Evolutionary conservation across 1,284 basidiomycete genomes (phyloP), one percentile per base, ranked within the genome.

Genomic region (Leccinum pachyderme): DNA sequence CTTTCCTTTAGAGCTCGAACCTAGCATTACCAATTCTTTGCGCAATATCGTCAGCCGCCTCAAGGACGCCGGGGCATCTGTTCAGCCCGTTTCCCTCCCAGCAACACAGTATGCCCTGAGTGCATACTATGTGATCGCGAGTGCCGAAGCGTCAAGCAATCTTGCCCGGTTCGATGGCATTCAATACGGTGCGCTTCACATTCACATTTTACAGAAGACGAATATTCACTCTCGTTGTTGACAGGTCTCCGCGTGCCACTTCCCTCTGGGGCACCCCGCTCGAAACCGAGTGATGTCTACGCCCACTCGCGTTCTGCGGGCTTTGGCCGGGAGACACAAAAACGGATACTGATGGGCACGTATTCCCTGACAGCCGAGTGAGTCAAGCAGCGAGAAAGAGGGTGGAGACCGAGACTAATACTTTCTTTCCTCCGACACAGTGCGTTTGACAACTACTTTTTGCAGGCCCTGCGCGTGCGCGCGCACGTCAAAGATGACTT

Each of bases 371-470:
- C 90, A 0, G 93, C 95, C 15, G 93, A 93, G 94, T 95, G 64
- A 68, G 90, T 41, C 18, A 11, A 39, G 6, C 37, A 39, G 18
- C 18, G 39, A 41, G 39, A 41, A 22, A 41, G 39, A 18, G 9
- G n/a, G 37, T 39, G 18, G 37, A 6, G 37, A 24, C 39, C 12
- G 7, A 41, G 9, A 41, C 22, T 41, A 7, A 24, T 12, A 24
- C 22, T 2, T 41, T 12, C 18, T 18, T 24, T 4, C 39, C 39
- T 22, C 13, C 8, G 25, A 24, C 25, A 27, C 44, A 96, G 93
- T 60, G 94, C 93, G 13, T 97, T 95, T 69, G 91, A 98, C 73
- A 98, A 97, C 68, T 98, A 96, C 71, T 98, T 95, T 69, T 79
- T 98, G 4, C 91, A 96, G 73, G 95, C 97, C 0, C 89, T 95